These are phyloP conservation scores for Tylopilus felleus DNA, from an alignment of 768 basidiomycete genomes.

Conservation along the genomic window DNA sequence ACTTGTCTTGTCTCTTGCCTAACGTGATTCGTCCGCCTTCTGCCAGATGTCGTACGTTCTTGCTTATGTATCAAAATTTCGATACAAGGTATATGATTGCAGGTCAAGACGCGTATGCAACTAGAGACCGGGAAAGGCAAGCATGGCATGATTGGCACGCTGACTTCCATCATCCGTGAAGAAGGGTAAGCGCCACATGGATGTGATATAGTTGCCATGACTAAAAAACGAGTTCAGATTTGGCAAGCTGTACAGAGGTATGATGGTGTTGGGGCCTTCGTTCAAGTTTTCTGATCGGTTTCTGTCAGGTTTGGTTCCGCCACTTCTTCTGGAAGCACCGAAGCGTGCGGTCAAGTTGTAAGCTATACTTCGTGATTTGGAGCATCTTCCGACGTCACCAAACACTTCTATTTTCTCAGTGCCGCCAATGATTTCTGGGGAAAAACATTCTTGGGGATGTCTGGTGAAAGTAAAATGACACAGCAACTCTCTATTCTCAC, in stretches of 20 bases:
- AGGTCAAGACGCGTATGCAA: conserved; percentile 99
- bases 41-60: conserved; percentile 76
- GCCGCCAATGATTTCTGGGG: conserved; percentile 97
- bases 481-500: conserved; percentile 85
- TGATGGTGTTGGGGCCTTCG: neutral
- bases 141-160: conserved; percentile 77
- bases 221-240: conserved; percentile 39
- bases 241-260: conserved; percentile 87
- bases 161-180: conserved; percentile 76
- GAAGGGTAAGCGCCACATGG: conserved; percentile 68
- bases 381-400: neutral
- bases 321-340: conserved; percentile 92
- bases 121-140: conserved; percentile 80
- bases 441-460: conserved; percentile 57
- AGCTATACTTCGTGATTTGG: conserved; percentile 22
- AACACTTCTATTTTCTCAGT: conserved; percentile 31
- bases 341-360: conserved; percentile 97
- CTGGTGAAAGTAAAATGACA: conserved; percentile 83
- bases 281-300: neutral
- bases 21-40: conserved; percentile 5
- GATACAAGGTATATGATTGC: conserved; percentile 10
- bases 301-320: conserved; percentile 80
- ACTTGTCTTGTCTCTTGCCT: neutral
- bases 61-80: neutral
- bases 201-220: neutral